Percentiles rank a stretch among this genome's conserved stretches.
Conservation (phyloP, 495 filamentous ascomycete species). For the Penicillium bovifimosum region DNA sequence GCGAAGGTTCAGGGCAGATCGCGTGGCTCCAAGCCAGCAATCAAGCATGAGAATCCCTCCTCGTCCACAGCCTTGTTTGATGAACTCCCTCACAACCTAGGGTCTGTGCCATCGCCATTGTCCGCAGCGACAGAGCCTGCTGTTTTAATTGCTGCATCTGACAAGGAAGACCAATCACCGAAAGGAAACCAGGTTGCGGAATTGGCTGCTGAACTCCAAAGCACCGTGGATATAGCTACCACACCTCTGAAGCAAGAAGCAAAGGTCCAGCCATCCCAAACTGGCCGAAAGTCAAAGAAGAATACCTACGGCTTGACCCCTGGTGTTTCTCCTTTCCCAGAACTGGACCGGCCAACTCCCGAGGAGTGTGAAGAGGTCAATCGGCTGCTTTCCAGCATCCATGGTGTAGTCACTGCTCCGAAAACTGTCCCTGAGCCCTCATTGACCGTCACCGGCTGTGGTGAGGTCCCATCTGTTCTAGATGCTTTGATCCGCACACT, state of each 20-base stretch:
- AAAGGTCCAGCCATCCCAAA: constrained; percentile 12
- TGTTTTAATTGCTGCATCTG: background rate
- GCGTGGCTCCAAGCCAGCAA: background rate
- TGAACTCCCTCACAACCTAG: constrained; percentile 45
- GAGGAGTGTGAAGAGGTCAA: constrained; percentile 74
- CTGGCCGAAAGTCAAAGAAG: constrained; percentile 14
- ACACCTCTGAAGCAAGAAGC: background rate
- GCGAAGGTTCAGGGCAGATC: background rate
- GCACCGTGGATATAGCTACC: constrained; percentile 19
- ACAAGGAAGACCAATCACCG: constrained; percentile 7
- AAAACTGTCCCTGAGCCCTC: constrained; percentile 67
- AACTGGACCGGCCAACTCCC: constrained; percentile 60
- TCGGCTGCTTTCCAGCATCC: constrained; percentile 56
- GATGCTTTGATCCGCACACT: constrained; percentile 82
- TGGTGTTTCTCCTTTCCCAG: constrained; percentile 60
- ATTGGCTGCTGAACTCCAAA: constrained; percentile 13
- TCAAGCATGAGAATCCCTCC: constrained; percentile 19
- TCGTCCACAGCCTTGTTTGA: constrained; percentile 7
- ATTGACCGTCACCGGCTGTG: constrained; percentile 78
- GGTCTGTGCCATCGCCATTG: constrained; percentile 6
- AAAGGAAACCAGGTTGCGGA: constrained; percentile 8
- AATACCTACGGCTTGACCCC: constrained; percentile 38
- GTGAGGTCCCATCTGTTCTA: constrained; percentile 86
- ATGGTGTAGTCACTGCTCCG: constrained; percentile 63
- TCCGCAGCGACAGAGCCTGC: background rate